A percentile compares a stretch with the other conserved stretches of the same genome.
These are phyloP conservation scores for Saposhnikovia divaricata DNA, from an alignment of 129 eudicot species.

Conservation along the genomic window DNA sequence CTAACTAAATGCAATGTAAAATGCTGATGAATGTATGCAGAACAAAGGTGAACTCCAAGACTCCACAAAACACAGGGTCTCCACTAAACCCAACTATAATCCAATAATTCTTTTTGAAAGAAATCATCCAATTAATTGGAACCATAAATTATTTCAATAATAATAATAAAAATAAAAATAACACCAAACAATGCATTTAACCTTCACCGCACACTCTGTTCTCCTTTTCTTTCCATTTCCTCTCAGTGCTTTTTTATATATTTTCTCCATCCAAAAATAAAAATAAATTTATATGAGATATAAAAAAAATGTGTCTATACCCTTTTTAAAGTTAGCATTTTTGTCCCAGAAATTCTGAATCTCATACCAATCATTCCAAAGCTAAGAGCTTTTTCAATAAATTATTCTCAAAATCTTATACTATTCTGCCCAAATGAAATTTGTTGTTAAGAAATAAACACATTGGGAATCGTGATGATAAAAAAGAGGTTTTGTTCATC, in stretches of 20 bases:
- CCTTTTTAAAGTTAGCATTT: not conserved
- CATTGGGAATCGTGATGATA: conserved; percentile 7
- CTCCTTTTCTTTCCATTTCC: not conserved
- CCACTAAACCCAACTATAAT: too few relatives aligned
- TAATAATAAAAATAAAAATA: not conserved
- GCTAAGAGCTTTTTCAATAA: not conserved
- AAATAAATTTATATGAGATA: too few relatives aligned
- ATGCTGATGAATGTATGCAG: too few relatives aligned
- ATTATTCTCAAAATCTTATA: not conserved
- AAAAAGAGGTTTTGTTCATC: not conserved
- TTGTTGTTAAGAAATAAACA: not conserved
- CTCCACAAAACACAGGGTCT: too few relatives aligned
- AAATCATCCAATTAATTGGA: not conserved
- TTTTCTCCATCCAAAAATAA: not conserved
- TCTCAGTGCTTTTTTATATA: not conserved
- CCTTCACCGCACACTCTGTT: not conserved
- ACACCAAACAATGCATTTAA: not conserved
- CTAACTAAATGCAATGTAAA: too few relatives aligned
- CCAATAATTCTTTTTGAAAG: not conserved
- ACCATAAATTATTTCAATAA: not conserved
- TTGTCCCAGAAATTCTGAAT: not conserved
- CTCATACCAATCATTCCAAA: not conserved
- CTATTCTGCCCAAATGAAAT: not conserved
- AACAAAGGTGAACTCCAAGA: too few relatives aligned
- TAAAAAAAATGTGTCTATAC: too few relatives aligned